A percentile compares a stretch with the other conserved stretches of the same genome.
These are phyloP conservation scores for Serendipita sp. DNA, from an alignment of 768 basidiomycete species.

Conservation along the genomic window DNA sequence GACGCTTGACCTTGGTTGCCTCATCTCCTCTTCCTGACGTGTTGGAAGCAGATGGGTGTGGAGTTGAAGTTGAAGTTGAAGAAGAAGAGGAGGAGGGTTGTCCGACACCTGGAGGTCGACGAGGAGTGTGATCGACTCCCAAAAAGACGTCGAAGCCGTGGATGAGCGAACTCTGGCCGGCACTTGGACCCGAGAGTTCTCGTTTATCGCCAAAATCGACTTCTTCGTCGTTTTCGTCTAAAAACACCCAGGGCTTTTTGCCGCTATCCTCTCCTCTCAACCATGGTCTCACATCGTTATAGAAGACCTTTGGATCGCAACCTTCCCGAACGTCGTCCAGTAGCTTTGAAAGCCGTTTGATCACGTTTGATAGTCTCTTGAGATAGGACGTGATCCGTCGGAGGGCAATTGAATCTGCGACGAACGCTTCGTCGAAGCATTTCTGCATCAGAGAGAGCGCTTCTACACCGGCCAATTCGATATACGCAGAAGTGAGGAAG, in stretches of 20 bases:
- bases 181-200: conserved; percentile 59
- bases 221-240: not conserved
- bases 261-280: conserved; percentile 65
- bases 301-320: conserved; percentile 66
- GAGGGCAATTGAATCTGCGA: conserved; percentile 37
- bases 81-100: too few relatives aligned
- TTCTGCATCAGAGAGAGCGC: conserved; percentile 30
- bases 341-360: conserved; percentile 43
- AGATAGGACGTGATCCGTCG: conserved; percentile 55
- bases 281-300: conserved; percentile 85
- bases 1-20: not conserved
- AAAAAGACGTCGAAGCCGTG: conserved; percentile 60
- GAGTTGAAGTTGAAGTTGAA: not conserved
- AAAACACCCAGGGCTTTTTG: conserved; percentile 10
- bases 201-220: not conserved
- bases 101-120: not conserved
- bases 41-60: not conserved
- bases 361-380: conserved; percentile 37
- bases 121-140: conserved; percentile 37
- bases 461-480: conserved; percentile 72
- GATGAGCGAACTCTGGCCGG: conserved; percentile 87
- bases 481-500: conserved; percentile 69
- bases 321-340: conserved; percentile 48
- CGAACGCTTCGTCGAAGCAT: conserved; percentile 4
- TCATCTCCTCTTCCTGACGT: not conserved